Conservation (phyloP, 2,329 filamentous ascomycete species). For the Bipolaris oryzae region DNA sequence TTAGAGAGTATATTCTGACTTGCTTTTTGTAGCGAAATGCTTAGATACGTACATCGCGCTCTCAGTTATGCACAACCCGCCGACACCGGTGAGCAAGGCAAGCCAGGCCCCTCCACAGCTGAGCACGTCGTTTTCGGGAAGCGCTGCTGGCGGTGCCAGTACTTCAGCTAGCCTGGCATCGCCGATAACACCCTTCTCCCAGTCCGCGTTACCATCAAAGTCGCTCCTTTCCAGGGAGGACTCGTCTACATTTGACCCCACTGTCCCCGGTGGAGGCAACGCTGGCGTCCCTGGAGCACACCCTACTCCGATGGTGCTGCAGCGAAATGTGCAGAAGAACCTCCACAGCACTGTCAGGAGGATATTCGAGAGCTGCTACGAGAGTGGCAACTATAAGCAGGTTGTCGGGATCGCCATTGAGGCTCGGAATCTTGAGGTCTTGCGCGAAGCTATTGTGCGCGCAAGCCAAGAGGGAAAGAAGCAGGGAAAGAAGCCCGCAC, state of each 20-base stretch:
- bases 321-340: conserved; percentile 76
- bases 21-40: conserved; percentile 71
- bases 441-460: conserved; percentile 83
- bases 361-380: conserved; percentile 88
- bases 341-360: conserved; percentile 84
- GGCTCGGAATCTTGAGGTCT: conserved; percentile 86
- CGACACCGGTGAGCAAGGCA: conserved; percentile 56
- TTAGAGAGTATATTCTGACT: conserved; percentile 19
- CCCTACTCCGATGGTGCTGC: conserved; percentile 68
- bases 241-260: conserved; percentile 66
- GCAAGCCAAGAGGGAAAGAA: conserved; percentile 84
- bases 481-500: conserved; percentile 63
- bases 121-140: conserved; percentile 77
- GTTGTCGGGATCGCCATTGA: conserved; percentile 97
- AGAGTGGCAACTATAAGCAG: conserved; percentile 86
- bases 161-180: conserved; percentile 74
- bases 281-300: conserved; percentile 60
- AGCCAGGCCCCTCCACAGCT: conserved; percentile 68
- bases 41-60: conserved; percentile 96
- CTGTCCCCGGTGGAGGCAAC: conserved; percentile 62
- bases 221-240: conserved; percentile 86
- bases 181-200: conserved; percentile 92
- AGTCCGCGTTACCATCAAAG: conserved; percentile 90
- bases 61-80: conserved; percentile 64
- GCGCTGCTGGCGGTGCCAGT: conserved; percentile 67